These are phyloP conservation scores for Colletotrichum higginsianum DNA, from an alignment of 2,329 filamentous ascomycete genomes.

Conservation along the genomic window DNA sequence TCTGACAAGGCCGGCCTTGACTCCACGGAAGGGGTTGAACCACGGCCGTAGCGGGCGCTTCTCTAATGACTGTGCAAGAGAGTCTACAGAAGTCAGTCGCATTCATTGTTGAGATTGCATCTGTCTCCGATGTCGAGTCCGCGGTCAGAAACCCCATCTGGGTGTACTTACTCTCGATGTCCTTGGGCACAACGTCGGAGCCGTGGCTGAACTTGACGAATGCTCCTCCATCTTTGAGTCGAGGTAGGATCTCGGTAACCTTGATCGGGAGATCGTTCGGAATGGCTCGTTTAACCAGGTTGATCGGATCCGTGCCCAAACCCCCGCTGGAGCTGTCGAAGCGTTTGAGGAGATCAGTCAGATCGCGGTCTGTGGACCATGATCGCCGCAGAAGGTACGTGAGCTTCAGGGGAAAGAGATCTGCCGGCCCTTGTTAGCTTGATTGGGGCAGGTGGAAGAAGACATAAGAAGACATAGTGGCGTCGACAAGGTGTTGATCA, in stretches of 20 bases:
- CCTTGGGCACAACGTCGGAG: slow-evolving; percentile 53
- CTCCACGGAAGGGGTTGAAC: slow-evolving; percentile 86
- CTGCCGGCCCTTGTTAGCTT: slow-evolving; percentile 57
- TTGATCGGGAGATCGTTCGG: slow-evolving; percentile 75
- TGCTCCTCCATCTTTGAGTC: slow-evolving; percentile 91
- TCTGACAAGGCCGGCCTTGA: slow-evolving; percentile 80
- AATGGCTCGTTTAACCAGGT: slow-evolving; percentile 73
- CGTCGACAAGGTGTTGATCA: background rate
- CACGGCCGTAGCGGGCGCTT: slow-evolving; percentile 85
- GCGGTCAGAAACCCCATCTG: background rate
- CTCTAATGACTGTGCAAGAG: slow-evolving; percentile 73
- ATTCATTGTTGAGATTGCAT: background rate
- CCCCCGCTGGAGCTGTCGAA: slow-evolving; percentile 63
- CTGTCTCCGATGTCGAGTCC: background rate
- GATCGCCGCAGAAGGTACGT: slow-evolving; percentile 61
- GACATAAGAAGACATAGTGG: background rate
- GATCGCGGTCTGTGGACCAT: slow-evolving; percentile 64
- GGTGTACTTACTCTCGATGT: slow-evolving; percentile 59
- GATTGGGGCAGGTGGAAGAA: background rate
- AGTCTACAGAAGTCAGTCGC: slow-evolving; percentile 50
- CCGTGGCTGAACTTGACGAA: slow-evolving; percentile 86
- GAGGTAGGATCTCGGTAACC: slow-evolving; percentile 85
- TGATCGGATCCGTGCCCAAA: slow-evolving; percentile 67
- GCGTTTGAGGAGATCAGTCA: slow-evolving; percentile 65
- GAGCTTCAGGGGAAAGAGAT: slow-evolving; percentile 87